Evolutionary conservation across 1,139 yeast genomes (phyloP).

Genomic region (Pichia sp.): DNA sequence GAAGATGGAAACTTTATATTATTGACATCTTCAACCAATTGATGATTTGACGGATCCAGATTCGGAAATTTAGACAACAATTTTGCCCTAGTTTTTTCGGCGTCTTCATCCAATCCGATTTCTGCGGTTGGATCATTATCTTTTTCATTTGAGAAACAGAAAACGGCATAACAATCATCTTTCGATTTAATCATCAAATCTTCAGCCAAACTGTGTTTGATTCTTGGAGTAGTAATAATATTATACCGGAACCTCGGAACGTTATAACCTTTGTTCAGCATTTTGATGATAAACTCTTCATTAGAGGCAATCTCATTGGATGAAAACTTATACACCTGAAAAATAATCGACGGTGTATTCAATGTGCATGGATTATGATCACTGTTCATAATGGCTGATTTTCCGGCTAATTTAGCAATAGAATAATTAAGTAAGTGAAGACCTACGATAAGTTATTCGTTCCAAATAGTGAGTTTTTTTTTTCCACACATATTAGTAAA

Average conservation of each 20-base stretch:
- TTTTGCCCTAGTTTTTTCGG: conserved; percentile 23
- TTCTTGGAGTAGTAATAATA: conserved; percentile 36
- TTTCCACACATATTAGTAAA: too few species aligned
- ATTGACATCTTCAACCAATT: not conserved
- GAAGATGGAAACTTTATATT: conserved; percentile 2
- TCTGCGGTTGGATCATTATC: not conserved
- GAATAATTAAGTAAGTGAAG: too few species aligned
- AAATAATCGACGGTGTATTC: not conserved
- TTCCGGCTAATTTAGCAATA: too few species aligned
- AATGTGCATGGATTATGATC: not conserved
- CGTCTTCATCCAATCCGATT: conserved; percentile 13
- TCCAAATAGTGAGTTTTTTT: too few species aligned
- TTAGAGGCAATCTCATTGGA: conserved; percentile 3
- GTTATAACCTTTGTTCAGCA: conserved; percentile 41
- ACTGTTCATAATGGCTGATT: too few species aligned
- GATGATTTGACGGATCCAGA: conserved; percentile 4
- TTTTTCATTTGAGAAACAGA: conserved; percentile 13
- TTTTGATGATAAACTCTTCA: conserved; percentile 13
- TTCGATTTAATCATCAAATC: conserved; percentile 26
- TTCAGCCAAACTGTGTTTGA: conserved; percentile 28
- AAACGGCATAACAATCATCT: conserved; percentile 10
- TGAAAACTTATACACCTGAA: conserved; percentile 6
- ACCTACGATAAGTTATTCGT: too few species aligned
- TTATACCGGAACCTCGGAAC: conserved; percentile 36
- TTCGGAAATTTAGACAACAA: conserved; percentile 11